Evolutionary conservation across 768 basidiomycete genomes (phyloP).

Genomic region (Terana coerulea): DNA sequence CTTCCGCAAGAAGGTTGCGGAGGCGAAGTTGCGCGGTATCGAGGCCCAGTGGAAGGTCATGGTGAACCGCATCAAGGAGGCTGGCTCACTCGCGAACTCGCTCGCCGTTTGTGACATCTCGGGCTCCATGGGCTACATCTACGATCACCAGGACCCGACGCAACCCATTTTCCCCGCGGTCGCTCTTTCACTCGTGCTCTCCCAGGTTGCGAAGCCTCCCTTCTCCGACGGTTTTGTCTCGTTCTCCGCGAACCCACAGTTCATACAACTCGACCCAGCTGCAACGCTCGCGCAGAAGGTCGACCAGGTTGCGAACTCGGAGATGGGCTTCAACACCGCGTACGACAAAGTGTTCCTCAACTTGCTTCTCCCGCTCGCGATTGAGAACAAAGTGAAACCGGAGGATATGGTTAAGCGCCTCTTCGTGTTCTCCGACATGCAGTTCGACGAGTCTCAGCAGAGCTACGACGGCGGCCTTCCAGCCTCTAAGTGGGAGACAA

Average conservation of each 20-base stretch:
- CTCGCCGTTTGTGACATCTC: slow-evolving; percentile 74
- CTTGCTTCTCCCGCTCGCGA: slow-evolving; percentile 59
- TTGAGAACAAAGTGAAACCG: slow-evolving; percentile 48
- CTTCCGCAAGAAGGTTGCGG: slow-evolving; percentile 28
- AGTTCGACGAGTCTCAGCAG: slow-evolving; percentile 48
- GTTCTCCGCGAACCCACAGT: slow-evolving; percentile 50
- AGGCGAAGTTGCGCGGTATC: slow-evolving; percentile 39
- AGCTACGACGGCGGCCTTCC: not conserved
- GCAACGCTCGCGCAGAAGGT: slow-evolving; percentile 37
- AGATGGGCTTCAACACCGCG: slow-evolving; percentile 61
- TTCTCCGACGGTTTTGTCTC: slow-evolving; percentile 68
- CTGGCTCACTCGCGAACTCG: slow-evolving; percentile 54
- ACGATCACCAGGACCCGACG: not conserved
- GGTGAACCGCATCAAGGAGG: slow-evolving; percentile 46
- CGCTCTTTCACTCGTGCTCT: slow-evolving; percentile 62
- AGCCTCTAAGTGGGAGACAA: slow-evolving; percentile 49
- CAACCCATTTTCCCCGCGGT: slow-evolving; percentile 59
- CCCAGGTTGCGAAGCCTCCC: slow-evolving; percentile 58
- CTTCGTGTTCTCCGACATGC: slow-evolving; percentile 79
- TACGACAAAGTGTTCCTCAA: slow-evolving; percentile 57
- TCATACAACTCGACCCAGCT: slow-evolving; percentile 45
- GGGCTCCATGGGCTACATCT: slow-evolving; percentile 58
- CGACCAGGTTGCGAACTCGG: slow-evolving; percentile 27
- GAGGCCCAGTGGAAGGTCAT: slow-evolving; percentile 69
- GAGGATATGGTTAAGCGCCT: slow-evolving; percentile 75